phyloP scores from a whole-genome alignment of 257 asterid species.

The Jasminum sambac region DNA sequence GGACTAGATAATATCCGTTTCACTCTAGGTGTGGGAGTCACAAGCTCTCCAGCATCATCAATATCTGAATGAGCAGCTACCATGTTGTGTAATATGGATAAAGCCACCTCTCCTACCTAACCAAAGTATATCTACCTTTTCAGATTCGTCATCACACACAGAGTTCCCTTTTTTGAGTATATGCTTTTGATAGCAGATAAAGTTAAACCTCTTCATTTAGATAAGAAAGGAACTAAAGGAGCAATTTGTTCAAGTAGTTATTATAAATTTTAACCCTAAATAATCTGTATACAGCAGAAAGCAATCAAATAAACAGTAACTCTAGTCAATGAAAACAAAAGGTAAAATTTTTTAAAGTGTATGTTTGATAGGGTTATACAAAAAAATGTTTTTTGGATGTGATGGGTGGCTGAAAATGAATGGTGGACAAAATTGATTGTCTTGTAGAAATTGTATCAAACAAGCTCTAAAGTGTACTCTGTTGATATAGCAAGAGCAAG shows the following conservation, averaged over 20 bases:
- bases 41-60: slow-evolving; percentile 99
- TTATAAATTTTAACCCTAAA: not conserved
- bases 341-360: not conserved
- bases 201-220: not conserved
- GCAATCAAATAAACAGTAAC: not conserved
- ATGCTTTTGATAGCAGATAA: slow-evolving; percentile 11
- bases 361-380: no score
- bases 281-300: not conserved
- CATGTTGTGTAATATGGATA: slow-evolving; percentile 93
- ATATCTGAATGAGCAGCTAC: slow-evolving; percentile 96
- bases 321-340: not conserved
- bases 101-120: slow-evolving; percentile 93
- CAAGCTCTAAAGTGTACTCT: not conserved
- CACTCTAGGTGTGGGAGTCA: slow-evolving; percentile 96
- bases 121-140: slow-evolving; percentile 24
- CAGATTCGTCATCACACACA: slow-evolving; percentile 20
- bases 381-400: no score
- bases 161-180: slow-evolving; percentile 11
- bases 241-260: not conserved
- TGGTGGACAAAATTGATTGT: no score
- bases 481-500: not conserved
- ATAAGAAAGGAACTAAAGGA: not conserved
- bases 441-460: no score
- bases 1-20: slow-evolving; percentile 90
- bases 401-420: no score